Percentiles rank a stretch among this genome's conserved stretches.
Evolutionary conservation across 2,329 filamentous ascomycete species (phyloP).

Genomic region (Diplodia scrobiculata): DNA sequence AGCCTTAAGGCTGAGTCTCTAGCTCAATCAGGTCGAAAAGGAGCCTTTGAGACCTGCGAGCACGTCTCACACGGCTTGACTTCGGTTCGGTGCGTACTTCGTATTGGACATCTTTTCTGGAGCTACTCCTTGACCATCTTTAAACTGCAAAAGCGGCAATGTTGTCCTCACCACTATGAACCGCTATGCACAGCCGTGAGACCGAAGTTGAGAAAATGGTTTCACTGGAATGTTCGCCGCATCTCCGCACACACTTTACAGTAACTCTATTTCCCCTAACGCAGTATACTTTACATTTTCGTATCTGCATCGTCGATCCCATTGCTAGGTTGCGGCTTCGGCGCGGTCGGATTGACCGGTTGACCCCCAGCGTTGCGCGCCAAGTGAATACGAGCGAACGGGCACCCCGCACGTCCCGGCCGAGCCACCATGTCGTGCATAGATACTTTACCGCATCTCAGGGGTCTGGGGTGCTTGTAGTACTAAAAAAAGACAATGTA

Average conservation of each 20-base stretch:
- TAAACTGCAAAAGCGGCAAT: background rate
- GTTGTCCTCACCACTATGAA: background rate
- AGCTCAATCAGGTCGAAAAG: background rate
- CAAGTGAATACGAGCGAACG: constrained; percentile 7
- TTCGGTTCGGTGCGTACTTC: background rate
- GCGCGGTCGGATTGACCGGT: background rate
- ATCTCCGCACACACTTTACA: background rate
- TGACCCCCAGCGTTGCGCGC: background rate
- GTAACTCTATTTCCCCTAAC: background rate
- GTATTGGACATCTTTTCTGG: background rate
- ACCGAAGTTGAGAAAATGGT: background rate
- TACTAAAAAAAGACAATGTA: background rate
- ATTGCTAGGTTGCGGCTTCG: background rate
- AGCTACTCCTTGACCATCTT: background rate
- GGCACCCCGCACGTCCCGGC: background rate
- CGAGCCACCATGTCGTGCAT: background rate
- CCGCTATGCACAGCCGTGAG: background rate
- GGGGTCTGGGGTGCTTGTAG: background rate
- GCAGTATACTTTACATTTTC: background rate
- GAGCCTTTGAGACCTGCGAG: background rate
- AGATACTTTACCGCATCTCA: background rate
- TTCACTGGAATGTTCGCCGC: background rate
- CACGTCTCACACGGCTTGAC: background rate
- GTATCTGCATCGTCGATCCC: background rate
- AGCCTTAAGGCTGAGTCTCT: background rate